Evolutionary conservation across 768 basidiomycete genomes (phyloP).

Genomic region (Antrodiella citrinella): DNA sequence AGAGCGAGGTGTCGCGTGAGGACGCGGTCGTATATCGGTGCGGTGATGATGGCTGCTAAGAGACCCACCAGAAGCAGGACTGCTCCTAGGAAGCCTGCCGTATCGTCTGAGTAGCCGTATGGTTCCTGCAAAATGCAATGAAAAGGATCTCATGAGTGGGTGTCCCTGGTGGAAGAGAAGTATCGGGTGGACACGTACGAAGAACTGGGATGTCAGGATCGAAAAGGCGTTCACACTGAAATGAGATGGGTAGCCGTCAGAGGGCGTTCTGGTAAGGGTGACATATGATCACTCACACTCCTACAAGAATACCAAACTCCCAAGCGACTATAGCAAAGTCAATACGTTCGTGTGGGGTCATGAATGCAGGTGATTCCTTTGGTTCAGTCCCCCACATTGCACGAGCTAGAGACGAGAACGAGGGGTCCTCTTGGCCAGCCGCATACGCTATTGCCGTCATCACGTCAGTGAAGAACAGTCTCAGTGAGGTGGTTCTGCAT

Average conservation of each 20-base stretch:
- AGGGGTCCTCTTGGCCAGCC: slow-evolving; percentile 50
- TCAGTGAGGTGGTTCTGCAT: slow-evolving; percentile 13
- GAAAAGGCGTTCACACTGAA: slow-evolving; percentile 54
- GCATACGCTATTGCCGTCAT: slow-evolving; percentile 43
- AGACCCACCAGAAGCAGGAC: slow-evolving; percentile 64
- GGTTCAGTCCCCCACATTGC: slow-evolving; percentile 39
- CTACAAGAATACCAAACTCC: slow-evolving; percentile 60
- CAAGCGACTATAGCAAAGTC: slow-evolving; percentile 57
- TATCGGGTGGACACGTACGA: slow-evolving; percentile 37
- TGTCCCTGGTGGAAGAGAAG: neutral
- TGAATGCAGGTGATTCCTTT: slow-evolving; percentile 25
- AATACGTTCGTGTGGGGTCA: slow-evolving; percentile 57
- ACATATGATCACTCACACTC: slow-evolving; percentile 37
- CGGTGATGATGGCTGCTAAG: slow-evolving; percentile 53
- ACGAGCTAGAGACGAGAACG: slow-evolving; percentile 44
- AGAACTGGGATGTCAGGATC: slow-evolving; percentile 57
- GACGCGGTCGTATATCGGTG: slow-evolving; percentile 78
- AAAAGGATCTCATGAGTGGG: neutral
- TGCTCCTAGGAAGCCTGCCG: slow-evolving; percentile 66
- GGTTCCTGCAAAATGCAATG: slow-evolving; percentile 58
- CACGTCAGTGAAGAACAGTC: neutral
- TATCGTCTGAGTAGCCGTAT: slow-evolving; percentile 57
- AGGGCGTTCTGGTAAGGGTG: neutral
- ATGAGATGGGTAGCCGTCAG: too few relatives aligned
- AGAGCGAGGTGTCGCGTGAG: slow-evolving; percentile 64